Percentiles rank a stretch among this genome's conserved stretches.
Conservation (phyloP, 202 grass and related monocot genomes). For the Brachypodium distachyon region DNA sequence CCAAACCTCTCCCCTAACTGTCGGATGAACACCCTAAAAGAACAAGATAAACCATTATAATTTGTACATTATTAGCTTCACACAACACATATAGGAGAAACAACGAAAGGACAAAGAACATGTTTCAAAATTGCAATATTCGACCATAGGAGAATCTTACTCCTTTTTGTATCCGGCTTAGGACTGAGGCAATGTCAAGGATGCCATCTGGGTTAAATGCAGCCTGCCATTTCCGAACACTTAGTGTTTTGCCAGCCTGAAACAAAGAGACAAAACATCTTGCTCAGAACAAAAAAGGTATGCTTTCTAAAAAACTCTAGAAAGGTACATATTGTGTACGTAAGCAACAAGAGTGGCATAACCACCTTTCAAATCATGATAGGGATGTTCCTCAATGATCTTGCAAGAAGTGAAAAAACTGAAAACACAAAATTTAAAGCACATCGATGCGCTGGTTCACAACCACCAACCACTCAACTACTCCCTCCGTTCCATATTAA, state of each 20-base stretch:
- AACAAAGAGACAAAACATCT: slow-evolving; percentile 8
- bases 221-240: slow-evolving; percentile 90
- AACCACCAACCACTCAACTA: too few species aligned
- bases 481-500: too few species aligned
- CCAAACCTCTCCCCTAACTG: slow-evolving; percentile 96
- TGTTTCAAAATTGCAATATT: not conserved
- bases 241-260: slow-evolving; percentile 95
- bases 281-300: slow-evolving; percentile 11
- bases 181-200: slow-evolving; percentile 89
- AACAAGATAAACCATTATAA: slow-evolving; percentile 18
- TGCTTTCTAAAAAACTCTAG: too few species aligned
- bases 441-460: not conserved
- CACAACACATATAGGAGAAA: slow-evolving; percentile 1
- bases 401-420: not conserved
- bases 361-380: not conserved
- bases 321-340: not conserved
- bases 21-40: slow-evolving; percentile 89
- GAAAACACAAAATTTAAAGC: not conserved
- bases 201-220: slow-evolving; percentile 81
- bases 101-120: not conserved
- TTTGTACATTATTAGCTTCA: not conserved
- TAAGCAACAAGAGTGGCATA: not conserved
- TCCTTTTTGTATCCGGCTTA: slow-evolving; percentile 90
- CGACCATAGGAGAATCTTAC: slow-evolving; percentile 34
- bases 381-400: not conserved